Conservation (phyloP, 306 rosid genomes). For the Mucuna pruriens region DNA sequence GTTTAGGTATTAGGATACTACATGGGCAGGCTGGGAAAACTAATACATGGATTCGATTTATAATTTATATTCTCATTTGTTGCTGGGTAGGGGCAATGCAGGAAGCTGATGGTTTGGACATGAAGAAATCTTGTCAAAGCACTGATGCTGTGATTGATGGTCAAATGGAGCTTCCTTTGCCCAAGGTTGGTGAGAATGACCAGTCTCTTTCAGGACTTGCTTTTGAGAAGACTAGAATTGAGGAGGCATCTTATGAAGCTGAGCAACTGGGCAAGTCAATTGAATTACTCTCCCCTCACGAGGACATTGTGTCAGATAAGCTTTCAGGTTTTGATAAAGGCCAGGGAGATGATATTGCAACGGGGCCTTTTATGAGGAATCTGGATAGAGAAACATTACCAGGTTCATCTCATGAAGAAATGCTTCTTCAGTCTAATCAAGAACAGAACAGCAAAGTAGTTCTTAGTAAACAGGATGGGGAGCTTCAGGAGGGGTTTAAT, state of each 20-base stretch:
- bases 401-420: slow-evolving; percentile 46
- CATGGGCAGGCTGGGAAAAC: slow-evolving; percentile 42
- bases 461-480: slow-evolving; percentile 36
- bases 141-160: slow-evolving; percentile 50
- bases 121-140: slow-evolving; percentile 46
- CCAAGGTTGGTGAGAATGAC: slow-evolving; percentile 40
- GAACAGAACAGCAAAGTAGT: slow-evolving; percentile 38
- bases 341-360: slow-evolving; percentile 44
- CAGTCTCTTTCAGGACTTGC: slow-evolving; percentile 46
- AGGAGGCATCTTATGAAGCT: slow-evolving; percentile 43
- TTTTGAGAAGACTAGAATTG: slow-evolving; percentile 39
- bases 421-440: slow-evolving; percentile 48
- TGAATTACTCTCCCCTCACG: slow-evolving; percentile 50
- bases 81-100: slow-evolving; percentile 95
- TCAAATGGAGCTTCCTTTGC: slow-evolving; percentile 45
- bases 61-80: slow-evolving; percentile 79
- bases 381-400: slow-evolving; percentile 37
- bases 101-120: slow-evolving; percentile 73
- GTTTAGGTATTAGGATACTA: slow-evolving; percentile 21
- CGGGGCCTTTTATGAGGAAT: slow-evolving; percentile 39
- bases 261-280: slow-evolving; percentile 42
- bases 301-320: slow-evolving; percentile 45
- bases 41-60: slow-evolving; percentile 52
- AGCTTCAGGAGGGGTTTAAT: slow-evolving; percentile 38
- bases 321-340: slow-evolving; percentile 43